Conservation (phyloP, 73 alveolate genomes). For the Tetrahymena borealis region DNA sequence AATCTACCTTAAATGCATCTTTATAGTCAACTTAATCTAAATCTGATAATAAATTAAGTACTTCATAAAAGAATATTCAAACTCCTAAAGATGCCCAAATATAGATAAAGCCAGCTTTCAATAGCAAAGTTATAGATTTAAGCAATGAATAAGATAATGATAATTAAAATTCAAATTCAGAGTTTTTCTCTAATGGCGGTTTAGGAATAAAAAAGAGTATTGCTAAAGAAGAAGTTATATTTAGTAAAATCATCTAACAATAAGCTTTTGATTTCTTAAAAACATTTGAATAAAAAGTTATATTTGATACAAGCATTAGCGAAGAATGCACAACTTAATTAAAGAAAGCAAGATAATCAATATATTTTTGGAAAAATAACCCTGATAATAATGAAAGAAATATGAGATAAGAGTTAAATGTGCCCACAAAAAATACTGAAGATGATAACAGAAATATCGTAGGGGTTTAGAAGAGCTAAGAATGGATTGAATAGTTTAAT, state of each 20-base stretch:
- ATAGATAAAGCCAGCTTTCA: background rate
- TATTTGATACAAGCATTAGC: background rate
- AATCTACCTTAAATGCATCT: background rate
- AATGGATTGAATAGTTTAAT: conserved; percentile 35
- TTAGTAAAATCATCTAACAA: conserved; percentile 8
- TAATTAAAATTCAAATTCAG: background rate
- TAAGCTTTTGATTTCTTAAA: conserved; percentile 4
- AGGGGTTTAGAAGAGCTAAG: conserved; percentile 33
- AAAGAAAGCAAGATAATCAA: conserved; percentile 23
- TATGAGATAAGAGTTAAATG: conserved; percentile 27
- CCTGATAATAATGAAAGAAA: conserved; percentile 45
- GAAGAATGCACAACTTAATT: background rate
- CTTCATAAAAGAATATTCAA: background rate
- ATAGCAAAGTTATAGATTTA: background rate
- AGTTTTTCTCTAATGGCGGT: background rate
- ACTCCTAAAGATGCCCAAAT: background rate
- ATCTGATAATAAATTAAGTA: background rate
- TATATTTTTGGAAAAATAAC: conserved; percentile 45
- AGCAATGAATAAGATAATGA: background rate
- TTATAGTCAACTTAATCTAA: background rate
- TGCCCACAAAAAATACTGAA: conserved; percentile 11
- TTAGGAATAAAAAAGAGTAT: background rate
- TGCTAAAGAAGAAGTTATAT: conserved; percentile 40
- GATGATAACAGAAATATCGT: conserved; percentile 32
- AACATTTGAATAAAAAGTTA: background rate